Percentiles rank a stretch among this genome's conserved stretches.
Evolutionary conservation across 2,329 filamentous ascomycete genomes (phyloP).

Genomic region (Neofusicoccum sp.): DNA sequence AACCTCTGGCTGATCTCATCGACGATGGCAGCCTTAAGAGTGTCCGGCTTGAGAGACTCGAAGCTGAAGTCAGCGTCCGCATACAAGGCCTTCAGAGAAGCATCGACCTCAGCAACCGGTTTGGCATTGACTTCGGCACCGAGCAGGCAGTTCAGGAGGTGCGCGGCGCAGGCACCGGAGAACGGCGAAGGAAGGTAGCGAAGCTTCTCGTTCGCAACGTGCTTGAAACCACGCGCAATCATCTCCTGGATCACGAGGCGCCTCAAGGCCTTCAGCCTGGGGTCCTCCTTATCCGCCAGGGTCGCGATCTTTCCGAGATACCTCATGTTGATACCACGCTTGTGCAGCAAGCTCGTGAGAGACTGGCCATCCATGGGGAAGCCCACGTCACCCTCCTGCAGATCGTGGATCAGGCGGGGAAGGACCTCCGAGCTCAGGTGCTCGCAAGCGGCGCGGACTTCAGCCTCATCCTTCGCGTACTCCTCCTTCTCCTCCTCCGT

Average conservation of each 20-base stretch:
- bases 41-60: conserved; percentile 72
- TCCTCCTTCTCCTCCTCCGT: conserved; percentile 86
- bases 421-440: conserved; percentile 76
- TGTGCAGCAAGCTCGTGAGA: conserved; percentile 83
- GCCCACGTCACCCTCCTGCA: conserved; percentile 88
- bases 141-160: conserved; percentile 90
- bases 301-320: conserved; percentile 86
- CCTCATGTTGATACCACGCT: conserved; percentile 93
- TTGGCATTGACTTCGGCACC: conserved; percentile 73
- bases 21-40: conserved; percentile 66
- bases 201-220: conserved; percentile 76
- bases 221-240: conserved; percentile 94
- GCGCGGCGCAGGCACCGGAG: conserved; percentile 74
- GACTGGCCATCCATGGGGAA: conserved; percentile 99
- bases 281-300: conserved; percentile 58
- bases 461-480: conserved; percentile 78
- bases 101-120: conserved; percentile 75
- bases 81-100: conserved; percentile 72
- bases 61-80: conserved; percentile 79
- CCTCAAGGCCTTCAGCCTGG: conserved; percentile 73
- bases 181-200: conserved; percentile 77
- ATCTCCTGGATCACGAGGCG: conserved; percentile 85
- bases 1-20: conserved; percentile 72
- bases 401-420: conserved; percentile 79
- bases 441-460: conserved; percentile 79